Percentiles rank a stretch among this genome's conserved stretches.
phyloP scores from a whole-genome alignment of 768 basidiomycete genomes.

The Pleurotus tuoliensis region DNA sequence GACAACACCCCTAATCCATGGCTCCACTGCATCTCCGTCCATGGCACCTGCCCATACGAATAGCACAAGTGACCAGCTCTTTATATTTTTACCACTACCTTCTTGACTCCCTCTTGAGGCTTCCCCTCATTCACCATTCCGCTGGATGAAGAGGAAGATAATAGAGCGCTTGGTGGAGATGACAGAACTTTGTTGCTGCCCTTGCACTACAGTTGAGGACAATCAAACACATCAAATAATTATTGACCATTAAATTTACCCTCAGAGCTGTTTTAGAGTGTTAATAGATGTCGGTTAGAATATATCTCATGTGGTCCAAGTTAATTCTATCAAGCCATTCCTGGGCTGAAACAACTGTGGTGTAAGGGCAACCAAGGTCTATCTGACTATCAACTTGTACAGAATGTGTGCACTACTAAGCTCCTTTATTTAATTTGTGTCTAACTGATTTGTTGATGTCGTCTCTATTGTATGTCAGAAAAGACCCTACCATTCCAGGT shows the following conservation, averaged over 20 bases:
- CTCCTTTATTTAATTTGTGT: background rate
- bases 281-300: too few relatives aligned
- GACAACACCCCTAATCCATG: too few relatives aligned
- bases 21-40: too few relatives aligned
- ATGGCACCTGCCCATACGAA: too few relatives aligned
- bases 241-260: too few relatives aligned
- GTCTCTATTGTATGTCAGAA: slow-evolving; percentile 26
- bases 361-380: too few relatives aligned
- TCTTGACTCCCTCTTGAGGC: slow-evolving; percentile 58
- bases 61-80: background rate
- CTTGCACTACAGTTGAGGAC: background rate
- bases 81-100: slow-evolving; percentile 36
- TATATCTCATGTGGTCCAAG: too few relatives aligned
- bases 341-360: too few relatives aligned
- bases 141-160: slow-evolving; percentile 32
- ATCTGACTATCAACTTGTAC: slow-evolving; percentile 18
- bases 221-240: too few relatives aligned
- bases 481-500: background rate
- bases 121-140: slow-evolving; percentile 69
- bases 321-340: too few relatives aligned
- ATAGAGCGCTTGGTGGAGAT: slow-evolving; percentile 25
- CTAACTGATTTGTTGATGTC: slow-evolving; percentile 17
- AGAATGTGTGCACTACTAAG: slow-evolving; percentile 16
- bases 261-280: too few relatives aligned
- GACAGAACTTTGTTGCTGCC: slow-evolving; percentile 10